Evolutionary conservation across 257 asterid species (phyloP), one percentile per base, ranked within the genome.

Genomic region (Ehretia macrophylla): DNA sequence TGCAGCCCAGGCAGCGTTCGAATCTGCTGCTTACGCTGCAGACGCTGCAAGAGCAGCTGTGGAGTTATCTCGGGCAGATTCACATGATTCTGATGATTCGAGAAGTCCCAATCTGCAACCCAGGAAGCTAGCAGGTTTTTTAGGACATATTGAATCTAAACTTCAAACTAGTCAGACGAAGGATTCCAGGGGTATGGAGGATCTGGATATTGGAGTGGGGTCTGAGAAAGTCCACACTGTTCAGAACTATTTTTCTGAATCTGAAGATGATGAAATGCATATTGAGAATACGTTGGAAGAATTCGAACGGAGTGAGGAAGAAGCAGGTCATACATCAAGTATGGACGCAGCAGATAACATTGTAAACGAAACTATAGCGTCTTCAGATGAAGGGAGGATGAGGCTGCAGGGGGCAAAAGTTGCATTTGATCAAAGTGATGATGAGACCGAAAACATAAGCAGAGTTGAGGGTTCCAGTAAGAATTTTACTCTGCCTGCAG

Each of bases 361-460:
- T 10, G 66, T 48, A 32, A 60, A 63, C 39, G 67, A 58, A 27
- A 56, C 18, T 16, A 46, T 51, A 27, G 12, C 48, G 44, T 14
- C 65, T 20, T 49, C 32, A 9, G 63, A 62, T 16, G 71, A 57
- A 5, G 77, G 62, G 65, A 60, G 57, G 55, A 69, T 38, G 51
- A 69, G 67, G 64, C 50, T 56, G 51, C 4, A 9, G 9, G 59
- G 32, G 51, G 62, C 32, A 18, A 71, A 58, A 11, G 38, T 58
- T 5, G 66, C 42, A 23, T 82, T 71, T 48, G 83, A 79, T 64
- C 83, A 69, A 57, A 78, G 75, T 44, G 83, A 78, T 1, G 69
- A 63, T 53, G 88, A 72, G 23, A 58, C 58, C 17, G 76, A 50
- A 57, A 47, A 16, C 18, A 58, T 63, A n/a, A 52, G 16, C 47